Evolutionary conservation across 1,284 basidiomycete genomes (phyloP).

Genomic region (Ganoderma lingzhi): DNA sequence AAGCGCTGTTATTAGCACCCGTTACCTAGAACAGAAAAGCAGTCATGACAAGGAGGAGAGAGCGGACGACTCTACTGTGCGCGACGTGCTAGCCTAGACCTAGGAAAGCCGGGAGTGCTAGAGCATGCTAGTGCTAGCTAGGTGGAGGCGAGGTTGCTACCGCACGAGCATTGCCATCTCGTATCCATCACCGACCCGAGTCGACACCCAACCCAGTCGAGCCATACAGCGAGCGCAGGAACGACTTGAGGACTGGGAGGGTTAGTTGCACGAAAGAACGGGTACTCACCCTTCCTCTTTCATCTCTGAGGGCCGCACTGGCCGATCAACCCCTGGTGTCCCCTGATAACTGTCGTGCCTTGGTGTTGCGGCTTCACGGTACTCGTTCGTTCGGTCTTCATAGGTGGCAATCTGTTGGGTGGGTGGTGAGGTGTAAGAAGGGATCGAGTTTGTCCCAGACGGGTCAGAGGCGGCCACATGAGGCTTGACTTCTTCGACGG

Average conservation of each 20-base stretch:
- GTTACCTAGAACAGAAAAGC: conserved; percentile 72
- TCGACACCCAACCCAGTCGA: conserved; percentile 36
- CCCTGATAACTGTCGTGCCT: conserved; percentile 45
- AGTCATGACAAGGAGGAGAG: conserved; percentile 64
- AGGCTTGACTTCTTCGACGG: conserved; percentile 24
- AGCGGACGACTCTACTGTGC: conserved; percentile 78
- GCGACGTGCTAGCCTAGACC: conserved; percentile 63
- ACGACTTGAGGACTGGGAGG: conserved; percentile 26
- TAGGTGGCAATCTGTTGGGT: conserved; percentile 81
- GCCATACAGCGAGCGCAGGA: conserved; percentile 36
- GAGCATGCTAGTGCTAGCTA: conserved; percentile 57
- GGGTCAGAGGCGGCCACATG: conserved; percentile 22
- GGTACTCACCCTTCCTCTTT: conserved; percentile 97
- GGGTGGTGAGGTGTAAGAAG: conserved; percentile 40
- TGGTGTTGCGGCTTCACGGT: conserved; percentile 48
- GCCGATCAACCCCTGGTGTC: conserved; percentile 64
- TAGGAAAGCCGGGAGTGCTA: conserved; percentile 55
- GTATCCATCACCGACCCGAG: conserved; percentile 38
- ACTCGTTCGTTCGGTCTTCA: conserved; percentile 68
- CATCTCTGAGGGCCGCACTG: conserved; percentile 92
- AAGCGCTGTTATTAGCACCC: conserved; percentile 77
- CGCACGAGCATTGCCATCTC: conserved; percentile 46
- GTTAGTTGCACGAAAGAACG: conserved; percentile 31
- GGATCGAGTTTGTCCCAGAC: conserved; percentile 29
- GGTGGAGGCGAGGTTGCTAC: conserved; percentile 57